Evolutionary conservation across 208 protist genomes (phyloP).

Genomic region (Herpetomonas samuelpessoai): DNA sequence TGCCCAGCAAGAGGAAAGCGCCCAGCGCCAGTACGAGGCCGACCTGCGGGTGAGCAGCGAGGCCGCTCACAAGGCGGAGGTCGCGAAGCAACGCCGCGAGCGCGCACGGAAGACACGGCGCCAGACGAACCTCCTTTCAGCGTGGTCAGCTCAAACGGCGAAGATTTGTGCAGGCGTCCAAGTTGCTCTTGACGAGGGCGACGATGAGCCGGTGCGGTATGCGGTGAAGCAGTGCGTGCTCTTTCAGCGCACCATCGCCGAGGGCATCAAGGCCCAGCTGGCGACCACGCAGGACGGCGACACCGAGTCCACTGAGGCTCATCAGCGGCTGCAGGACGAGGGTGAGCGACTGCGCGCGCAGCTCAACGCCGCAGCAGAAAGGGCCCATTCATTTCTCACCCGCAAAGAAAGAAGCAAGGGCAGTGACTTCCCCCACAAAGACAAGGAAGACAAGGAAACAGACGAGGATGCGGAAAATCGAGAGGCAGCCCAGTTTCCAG

Average conservation of each 20-base stretch:
- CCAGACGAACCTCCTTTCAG: conserved; percentile 5
- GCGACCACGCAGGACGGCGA: neutral
- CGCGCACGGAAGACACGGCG: conserved; percentile 10
- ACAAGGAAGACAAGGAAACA: neutral
- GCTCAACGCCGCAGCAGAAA: neutral
- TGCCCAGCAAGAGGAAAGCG: conserved; percentile 9
- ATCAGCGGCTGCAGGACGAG: neutral
- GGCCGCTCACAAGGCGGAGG: conserved; percentile 8
- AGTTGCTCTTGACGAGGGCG: neutral
- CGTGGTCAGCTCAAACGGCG: conserved; percentile 10
- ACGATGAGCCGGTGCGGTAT: conserved; percentile 18
- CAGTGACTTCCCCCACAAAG: neutral
- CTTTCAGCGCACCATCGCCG: conserved; percentile 15
- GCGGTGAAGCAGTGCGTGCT: conserved; percentile 20
- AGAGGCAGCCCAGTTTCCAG: conserved; percentile 6
- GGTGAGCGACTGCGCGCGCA: conserved; percentile 1
- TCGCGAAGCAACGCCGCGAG: conserved; percentile 9
- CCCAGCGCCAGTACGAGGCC: conserved; percentile 8
- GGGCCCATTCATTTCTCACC: neutral
- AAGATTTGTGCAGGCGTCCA: conserved; percentile 8
- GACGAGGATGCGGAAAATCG: neutral
- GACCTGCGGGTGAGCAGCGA: conserved; percentile 9
- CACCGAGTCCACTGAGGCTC: neutral
- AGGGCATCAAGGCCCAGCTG: conserved; percentile 1
- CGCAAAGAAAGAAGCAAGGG: neutral